Percentiles rank a stretch among this genome's conserved stretches.
phyloP scores from a whole-genome alignment of 1,139 yeast species.

The Debaryomycetaceae sp. region DNA sequence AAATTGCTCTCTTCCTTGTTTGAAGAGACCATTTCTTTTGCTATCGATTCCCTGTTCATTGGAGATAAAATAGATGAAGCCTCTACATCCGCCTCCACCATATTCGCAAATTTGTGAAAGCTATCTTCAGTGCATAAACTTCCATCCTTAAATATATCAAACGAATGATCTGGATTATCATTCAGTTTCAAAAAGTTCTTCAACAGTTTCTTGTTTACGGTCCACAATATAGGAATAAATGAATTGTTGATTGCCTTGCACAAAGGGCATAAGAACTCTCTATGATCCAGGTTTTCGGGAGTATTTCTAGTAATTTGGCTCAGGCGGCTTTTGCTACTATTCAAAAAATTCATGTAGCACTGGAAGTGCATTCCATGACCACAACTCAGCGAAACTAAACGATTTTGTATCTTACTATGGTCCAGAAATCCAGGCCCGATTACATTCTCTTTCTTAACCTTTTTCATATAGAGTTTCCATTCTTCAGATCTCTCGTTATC shows the following conservation, averaged over 20 bases:
- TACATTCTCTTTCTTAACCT: slow-evolving; percentile 36
- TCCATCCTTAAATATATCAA: slow-evolving; percentile 12
- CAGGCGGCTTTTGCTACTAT: slow-evolving; percentile 51
- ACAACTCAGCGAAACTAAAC: slow-evolving; percentile 72
- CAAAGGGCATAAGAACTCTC: slow-evolving; percentile 83
- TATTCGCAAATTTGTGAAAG: slow-evolving; percentile 22
- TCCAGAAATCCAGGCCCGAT: slow-evolving; percentile 72
- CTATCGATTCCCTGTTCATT: slow-evolving; percentile 26
- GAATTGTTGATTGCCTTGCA: slow-evolving; percentile 85
- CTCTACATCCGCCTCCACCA: slow-evolving; percentile 22
- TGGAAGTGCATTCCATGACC: slow-evolving; percentile 92
- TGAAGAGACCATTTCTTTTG: slow-evolving; percentile 6
- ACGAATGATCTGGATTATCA: slow-evolving; percentile 7
- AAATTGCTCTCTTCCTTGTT: slow-evolving; percentile 24
- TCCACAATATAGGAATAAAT: slow-evolving; percentile 70
- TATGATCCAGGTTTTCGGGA: slow-evolving; percentile 69
- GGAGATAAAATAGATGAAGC: slow-evolving; percentile 22
- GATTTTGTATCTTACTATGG: slow-evolving; percentile 35
- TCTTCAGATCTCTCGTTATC: slow-evolving; percentile 19
- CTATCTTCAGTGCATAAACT: slow-evolving; percentile 22
- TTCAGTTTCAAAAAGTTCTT: slow-evolving; percentile 15
- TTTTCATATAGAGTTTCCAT: slow-evolving; percentile 38
- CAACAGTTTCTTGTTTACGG: slow-evolving; percentile 34
- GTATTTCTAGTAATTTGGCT: slow-evolving; percentile 76
- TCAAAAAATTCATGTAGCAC: slow-evolving; percentile 66